Percentiles rank a stretch among this genome's conserved stretches.
These are phyloP conservation scores for Xylaria hypoxylon DNA, from an alignment of 2,329 filamentous ascomycete genomes.

Conservation along the genomic window DNA sequence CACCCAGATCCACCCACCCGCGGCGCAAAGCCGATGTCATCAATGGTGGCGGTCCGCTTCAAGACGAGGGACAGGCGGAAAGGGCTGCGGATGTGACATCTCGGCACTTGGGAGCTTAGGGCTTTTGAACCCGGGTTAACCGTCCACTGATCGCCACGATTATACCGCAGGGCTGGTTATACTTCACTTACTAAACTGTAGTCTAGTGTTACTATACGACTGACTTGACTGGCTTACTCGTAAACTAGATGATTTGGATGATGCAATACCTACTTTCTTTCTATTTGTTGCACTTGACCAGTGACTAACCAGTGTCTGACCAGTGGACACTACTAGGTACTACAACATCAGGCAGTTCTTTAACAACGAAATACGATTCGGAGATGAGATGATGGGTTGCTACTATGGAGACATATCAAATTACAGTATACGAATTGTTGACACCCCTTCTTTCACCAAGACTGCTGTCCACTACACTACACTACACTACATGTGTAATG, in stretches of 20 bases:
- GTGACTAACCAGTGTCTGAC: no score
- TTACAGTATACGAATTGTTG: slow-evolving; percentile 19
- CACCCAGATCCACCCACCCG: slow-evolving; percentile 28
- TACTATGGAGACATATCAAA: slow-evolving; percentile 20
- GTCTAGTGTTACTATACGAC: no score
- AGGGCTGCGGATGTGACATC: slow-evolving; percentile 35
- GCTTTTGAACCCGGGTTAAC: slow-evolving; percentile 29
- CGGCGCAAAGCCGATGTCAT: slow-evolving; percentile 40
- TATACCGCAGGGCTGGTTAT: background rate
- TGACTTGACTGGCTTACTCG: no score
- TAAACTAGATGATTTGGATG: no score
- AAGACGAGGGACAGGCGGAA: slow-evolving; percentile 25
- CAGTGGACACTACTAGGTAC: no score
- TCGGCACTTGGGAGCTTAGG: slow-evolving; percentile 36
- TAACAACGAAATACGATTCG: background rate
- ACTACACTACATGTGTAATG: background rate
- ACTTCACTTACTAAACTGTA: no score
- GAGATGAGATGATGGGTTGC: slow-evolving; percentile 13
- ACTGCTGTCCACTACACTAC: background rate
- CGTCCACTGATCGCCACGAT: slow-evolving; percentile 34
- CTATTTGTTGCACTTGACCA: no score
- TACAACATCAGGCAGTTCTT: no score
- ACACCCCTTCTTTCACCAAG: slow-evolving; percentile 1
- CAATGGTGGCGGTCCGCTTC: slow-evolving; percentile 25
- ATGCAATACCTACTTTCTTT: no score